Base-by-base conservation (phyloP, 768 basidiomycete species). In the Exidia glandulosa region DNA sequence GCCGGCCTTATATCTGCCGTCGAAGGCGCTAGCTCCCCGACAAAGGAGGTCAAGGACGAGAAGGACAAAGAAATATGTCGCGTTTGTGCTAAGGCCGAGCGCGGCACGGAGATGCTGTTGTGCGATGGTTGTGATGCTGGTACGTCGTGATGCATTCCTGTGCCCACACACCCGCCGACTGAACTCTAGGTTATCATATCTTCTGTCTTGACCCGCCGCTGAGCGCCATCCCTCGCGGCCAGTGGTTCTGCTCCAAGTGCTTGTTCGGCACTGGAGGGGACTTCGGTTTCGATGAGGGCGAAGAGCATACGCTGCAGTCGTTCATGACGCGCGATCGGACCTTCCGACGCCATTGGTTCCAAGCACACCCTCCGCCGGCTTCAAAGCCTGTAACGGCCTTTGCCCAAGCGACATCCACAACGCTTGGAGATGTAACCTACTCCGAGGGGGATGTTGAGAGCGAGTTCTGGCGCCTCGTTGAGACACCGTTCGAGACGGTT, bases 201-300 rank as follows among this genome's bases (percentile, higher is more conserved):
- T 93, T 89, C 71, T 99, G 96, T 70, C 85, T 99, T 60, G 88
- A 93, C 68, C 96, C 96, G 13, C 94, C 94, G 23, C 75, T 98
- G 58, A 74, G 79, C 9, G 75, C 79, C 2, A 89, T 99, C 59
- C 96, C 96, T 2, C 89, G 87, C 68, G 92, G 94, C 41, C 87
- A 95, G 64, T 99, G 95, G 95, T 97, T 85, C 69, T 99, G 96
- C 71, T 88, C 88, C 66, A 85, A 86, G 2, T 99, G 96, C 69
- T 77, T 99, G 25, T 80, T 93, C 41, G 87, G 85, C 37, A 94
- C 91, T 0, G 94, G 95, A 12, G 90, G 90, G 57, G 96, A 97
- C 73, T 99, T 90, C 66, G 96, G 96, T 32, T 99, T 98, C 67
- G 96, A 97, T 66, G 94, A 97, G 68, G 96, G 96, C 41, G 88